Percentiles rank a stretch among this genome's conserved stretches.
These are phyloP conservation scores for Neoconidiobolus thromboides DNA, from an alignment of 371 early-diverging fungal genomes.

Conservation along the genomic window DNA sequence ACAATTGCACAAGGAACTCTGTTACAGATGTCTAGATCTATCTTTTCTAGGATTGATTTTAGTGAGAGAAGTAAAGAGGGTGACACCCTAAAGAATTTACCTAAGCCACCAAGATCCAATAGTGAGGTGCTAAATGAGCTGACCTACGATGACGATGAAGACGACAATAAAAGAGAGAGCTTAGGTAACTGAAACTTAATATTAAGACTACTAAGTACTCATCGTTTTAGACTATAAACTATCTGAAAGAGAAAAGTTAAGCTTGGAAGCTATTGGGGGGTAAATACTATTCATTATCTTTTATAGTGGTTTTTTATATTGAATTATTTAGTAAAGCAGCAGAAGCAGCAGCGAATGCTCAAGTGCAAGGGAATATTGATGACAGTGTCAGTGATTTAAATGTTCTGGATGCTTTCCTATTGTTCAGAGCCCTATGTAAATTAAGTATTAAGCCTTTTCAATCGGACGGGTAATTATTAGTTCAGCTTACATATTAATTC, in stretches of 20 bases:
- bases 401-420: conserved; percentile 53
- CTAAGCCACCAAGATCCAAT: neutral
- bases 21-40: conserved; percentile 73
- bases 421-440: conserved; percentile 83
- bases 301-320: neutral
- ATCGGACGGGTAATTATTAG: conserved; percentile 4
- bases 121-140: neutral
- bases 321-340: neutral
- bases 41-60: conserved; percentile 36
- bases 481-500: conserved; percentile 10
- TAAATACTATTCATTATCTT: neutral
- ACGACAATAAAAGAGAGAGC: neutral
- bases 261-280: conserved; percentile 5
- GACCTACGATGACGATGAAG: neutral
- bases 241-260: neutral
- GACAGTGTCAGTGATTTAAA: conserved; percentile 7
- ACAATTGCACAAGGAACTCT: conserved; percentile 72
- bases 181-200: neutral
- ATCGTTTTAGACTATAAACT: neutral
- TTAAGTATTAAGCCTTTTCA: conserved; percentile 47
- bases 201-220: neutral
- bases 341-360: conserved; percentile 5
- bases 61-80: neutral
- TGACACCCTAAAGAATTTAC: neutral
- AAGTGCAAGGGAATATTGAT: conserved; percentile 3